Conservation (phyloP, 768 basidiomycete genomes). For the Hypholoma fasciculare region DNA sequence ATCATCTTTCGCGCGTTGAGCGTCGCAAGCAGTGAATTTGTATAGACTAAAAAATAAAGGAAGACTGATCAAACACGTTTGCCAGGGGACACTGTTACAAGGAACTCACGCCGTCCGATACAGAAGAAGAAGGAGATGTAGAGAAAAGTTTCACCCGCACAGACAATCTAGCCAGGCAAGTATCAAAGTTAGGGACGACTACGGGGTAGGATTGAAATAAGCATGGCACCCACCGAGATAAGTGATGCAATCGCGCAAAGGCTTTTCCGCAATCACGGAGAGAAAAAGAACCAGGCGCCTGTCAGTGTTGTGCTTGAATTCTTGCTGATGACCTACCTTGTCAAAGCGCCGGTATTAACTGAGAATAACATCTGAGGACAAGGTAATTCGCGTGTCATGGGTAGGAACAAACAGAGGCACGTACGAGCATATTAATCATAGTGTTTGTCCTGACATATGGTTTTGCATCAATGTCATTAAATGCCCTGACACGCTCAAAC, state of each 20-base stretch:
- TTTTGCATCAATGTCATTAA: neutral
- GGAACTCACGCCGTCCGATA: slow-evolving; percentile 54
- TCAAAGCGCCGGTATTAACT: slow-evolving; percentile 41
- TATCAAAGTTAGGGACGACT: neutral
- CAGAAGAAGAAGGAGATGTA: slow-evolving; percentile 64
- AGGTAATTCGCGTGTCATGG: neutral
- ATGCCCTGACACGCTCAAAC: no score
- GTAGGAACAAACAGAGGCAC: no score
- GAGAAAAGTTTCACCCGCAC: slow-evolving; percentile 47
- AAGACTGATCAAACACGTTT: no score
- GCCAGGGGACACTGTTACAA: neutral
- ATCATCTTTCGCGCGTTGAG: slow-evolving; percentile 56
- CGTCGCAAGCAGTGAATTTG: slow-evolving; percentile 61
- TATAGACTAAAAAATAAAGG: slow-evolving; percentile 44
- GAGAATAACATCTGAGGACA: slow-evolving; percentile 38
- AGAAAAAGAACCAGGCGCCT: no score
- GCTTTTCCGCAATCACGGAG: slow-evolving; percentile 28
- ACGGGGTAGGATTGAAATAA: neutral
- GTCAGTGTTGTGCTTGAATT: no score
- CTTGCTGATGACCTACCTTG: no score
- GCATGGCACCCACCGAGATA: slow-evolving; percentile 42
- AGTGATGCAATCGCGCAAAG: slow-evolving; percentile 57
- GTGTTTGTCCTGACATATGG: slow-evolving; percentile 38
- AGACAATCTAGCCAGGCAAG: slow-evolving; percentile 37
- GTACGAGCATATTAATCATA: slow-evolving; percentile 43